A percentile compares a stretch with the other conserved stretches of the same genome.
phyloP scores from a whole-genome alignment of 768 basidiomycete genomes.

The Boletus vermiculosoides region DNA sequence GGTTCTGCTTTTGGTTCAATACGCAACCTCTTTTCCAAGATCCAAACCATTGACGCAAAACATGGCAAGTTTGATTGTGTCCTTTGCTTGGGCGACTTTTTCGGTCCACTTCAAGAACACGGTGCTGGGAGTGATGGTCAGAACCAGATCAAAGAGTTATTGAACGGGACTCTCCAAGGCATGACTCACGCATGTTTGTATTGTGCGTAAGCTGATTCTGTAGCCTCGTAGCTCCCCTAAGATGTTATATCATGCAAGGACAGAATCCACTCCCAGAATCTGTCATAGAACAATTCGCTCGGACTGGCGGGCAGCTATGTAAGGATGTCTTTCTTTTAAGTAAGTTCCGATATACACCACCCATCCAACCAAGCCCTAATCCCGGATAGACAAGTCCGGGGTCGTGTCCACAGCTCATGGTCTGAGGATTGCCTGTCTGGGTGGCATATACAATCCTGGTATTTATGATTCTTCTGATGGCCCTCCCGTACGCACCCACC shows the following conservation, averaged over 20 bases:
- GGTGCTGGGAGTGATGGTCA: conserved; percentile 34
- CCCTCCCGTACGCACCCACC: conserved; percentile 52
- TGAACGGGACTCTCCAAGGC: conserved; percentile 72
- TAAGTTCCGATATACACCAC: conserved; percentile 38
- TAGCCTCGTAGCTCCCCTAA: conserved; percentile 65
- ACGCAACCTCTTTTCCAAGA: conserved; percentile 71
- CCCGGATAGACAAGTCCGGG: conserved; percentile 70
- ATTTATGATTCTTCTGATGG: conserved; percentile 59
- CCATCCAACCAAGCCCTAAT: conserved; percentile 2
- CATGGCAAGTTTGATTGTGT: conserved; percentile 91
- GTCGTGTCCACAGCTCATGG: conserved; percentile 77
- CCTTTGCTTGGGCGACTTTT: conserved; percentile 84
- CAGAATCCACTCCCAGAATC: conserved; percentile 66
- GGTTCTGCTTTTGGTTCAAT: conserved; percentile 79
- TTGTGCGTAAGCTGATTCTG: conserved; percentile 11
- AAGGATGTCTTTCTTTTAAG: conserved; percentile 84
- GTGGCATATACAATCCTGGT: conserved; percentile 67
- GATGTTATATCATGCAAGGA: conserved; percentile 93
- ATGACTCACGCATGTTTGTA: conserved; percentile 11
- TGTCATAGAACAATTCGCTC: conserved; percentile 73
- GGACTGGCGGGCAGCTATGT: conserved; percentile 76
- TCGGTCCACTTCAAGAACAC: conserved; percentile 52
- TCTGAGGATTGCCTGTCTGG: conserved; percentile 81
- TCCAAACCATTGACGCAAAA: conserved; percentile 82
- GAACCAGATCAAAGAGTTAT: conserved; percentile 55